Evolutionary conservation across 2,329 filamentous ascomycete genomes (phyloP), one percentile per base, ranked within the genome.

Genomic region (Trichophaea hybrida): DNA sequence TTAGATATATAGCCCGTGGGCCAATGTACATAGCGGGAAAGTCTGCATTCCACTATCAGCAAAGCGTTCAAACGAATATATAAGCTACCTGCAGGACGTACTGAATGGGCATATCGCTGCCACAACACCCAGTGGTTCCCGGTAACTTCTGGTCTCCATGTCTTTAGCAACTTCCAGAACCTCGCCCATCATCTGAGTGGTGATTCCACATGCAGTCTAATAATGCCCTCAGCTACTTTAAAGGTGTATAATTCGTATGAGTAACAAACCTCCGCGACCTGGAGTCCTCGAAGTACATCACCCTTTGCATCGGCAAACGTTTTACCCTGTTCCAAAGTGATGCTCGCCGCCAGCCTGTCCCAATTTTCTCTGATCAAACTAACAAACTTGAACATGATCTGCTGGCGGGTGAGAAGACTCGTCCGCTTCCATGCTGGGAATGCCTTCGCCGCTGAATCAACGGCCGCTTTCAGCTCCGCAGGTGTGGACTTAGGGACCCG

Each of bases 81-180:
- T 51, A 4, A 12, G n/a, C 38, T 10, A 43, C 10, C 40, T 12
- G n/a, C n/a, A 33, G 12, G 50, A 73, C 83, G 72, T 72, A 88
- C 84, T 93, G 71, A 93, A 93, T 1, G 87, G 87, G 77, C 87
- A 93, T 67, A 93, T 93, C 60, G 87, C 85, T 60, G 86, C 86
- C 48, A 86, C 83, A 37, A 93, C 83, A 58, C 87, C 87, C 69
- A 93, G 74, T 61, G 87, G 86, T 77, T 93, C 87, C 63, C 82
- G 80, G 72, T 93, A 93, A 61, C 81, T 85, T 70, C 86, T 77
- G 34, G 87, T 93, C 77, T 93, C 87, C 87, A 93, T 93, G 69
- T 93, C 87, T 77, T 88, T 90, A 58, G 86, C 81, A 10, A 93
- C 87, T 75, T 93, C 87, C 37, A 93, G 77, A 49, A 93, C 78